Conservation (phyloP, 805 yeast species). For the Ogataea henricii region DNA sequence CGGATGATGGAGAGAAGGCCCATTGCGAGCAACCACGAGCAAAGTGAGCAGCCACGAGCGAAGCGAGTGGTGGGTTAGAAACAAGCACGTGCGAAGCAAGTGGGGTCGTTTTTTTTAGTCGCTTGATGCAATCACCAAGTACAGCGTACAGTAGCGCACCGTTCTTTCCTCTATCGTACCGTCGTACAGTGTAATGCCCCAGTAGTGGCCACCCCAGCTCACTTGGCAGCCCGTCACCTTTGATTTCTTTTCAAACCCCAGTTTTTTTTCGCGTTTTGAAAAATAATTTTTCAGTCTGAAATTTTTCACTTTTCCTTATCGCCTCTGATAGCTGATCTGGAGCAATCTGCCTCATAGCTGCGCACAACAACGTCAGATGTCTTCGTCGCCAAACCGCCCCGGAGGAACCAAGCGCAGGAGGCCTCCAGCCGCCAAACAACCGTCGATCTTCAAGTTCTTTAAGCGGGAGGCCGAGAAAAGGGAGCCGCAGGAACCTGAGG, state of each 20-base stretch:
- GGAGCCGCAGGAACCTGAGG: slow-evolving; percentile 5
- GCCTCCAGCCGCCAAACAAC: slow-evolving; percentile 10
- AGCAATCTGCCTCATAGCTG: neutral
- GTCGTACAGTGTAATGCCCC: no score
- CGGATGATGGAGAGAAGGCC: slow-evolving; percentile 78
- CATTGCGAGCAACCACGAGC: no score
- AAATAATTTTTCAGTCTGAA: neutral
- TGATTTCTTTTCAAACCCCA: neutral
- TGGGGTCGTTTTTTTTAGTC: no score
- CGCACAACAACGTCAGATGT: neutral
- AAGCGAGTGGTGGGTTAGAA: no score
- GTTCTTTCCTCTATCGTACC: no score
- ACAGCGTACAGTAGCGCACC: no score
- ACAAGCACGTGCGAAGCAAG: no score
- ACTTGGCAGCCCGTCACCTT: neutral
- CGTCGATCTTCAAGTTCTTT: slow-evolving; percentile 25
- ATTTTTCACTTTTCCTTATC: slow-evolving; percentile 2
- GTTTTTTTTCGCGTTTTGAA: neutral
- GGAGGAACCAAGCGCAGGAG: neutral
- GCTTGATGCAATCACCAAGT: no score
- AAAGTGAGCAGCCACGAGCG: no score
- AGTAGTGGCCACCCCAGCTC: no score
- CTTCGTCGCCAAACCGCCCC: neutral
- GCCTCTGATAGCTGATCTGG: slow-evolving; percentile 1
- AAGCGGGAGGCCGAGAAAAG: slow-evolving; percentile 6